Evolutionary conservation across 306 rosid species (phyloP).

Genomic region (Cicer yamashitae): DNA sequence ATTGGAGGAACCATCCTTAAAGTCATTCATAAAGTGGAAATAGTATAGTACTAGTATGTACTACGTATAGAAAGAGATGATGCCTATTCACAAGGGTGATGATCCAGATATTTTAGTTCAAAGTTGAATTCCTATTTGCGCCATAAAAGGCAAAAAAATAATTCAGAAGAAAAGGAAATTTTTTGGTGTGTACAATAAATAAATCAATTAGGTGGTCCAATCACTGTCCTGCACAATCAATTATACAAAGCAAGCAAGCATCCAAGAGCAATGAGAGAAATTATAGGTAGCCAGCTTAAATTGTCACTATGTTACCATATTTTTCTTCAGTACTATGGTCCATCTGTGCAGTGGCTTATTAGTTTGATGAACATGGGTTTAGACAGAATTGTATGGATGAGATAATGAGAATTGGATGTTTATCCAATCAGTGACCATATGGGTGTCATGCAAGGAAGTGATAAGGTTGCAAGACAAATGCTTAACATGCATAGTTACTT

Average conservation of each 20-base stretch:
- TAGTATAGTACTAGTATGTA: slow-evolving; percentile 31
- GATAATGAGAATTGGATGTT: slow-evolving; percentile 38
- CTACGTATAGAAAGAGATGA: slow-evolving; percentile 21
- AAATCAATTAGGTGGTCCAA: slow-evolving; percentile 54
- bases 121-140: slow-evolving; percentile 10
- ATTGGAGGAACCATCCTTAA: slow-evolving; percentile 43
- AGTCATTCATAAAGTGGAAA: slow-evolving; percentile 43
- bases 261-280: slow-evolving; percentile 53
- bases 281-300: slow-evolving; percentile 41
- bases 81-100: slow-evolving; percentile 30
- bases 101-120: slow-evolving; percentile 28
- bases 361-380: slow-evolving; percentile 33
- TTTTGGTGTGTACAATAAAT: slow-evolving; percentile 24
- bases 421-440: slow-evolving; percentile 45
- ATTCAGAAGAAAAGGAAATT: slow-evolving; percentile 26
- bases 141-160: slow-evolving; percentile 44
- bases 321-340: slow-evolving; percentile 57
- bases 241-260: slow-evolving; percentile 48
- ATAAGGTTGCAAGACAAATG: slow-evolving; percentile 54
- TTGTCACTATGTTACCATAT: slow-evolving; percentile 50
- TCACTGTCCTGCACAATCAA: slow-evolving; percentile 43
- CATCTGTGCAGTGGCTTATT: slow-evolving; percentile 44
- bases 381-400: slow-evolving; percentile 45
- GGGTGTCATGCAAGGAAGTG: slow-evolving; percentile 45
- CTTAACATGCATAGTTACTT: slow-evolving; percentile 54